These are phyloP conservation scores for Pharus latifolius DNA, from an alignment of 176 grass and related monocot species.

Conservation along the genomic window DNA sequence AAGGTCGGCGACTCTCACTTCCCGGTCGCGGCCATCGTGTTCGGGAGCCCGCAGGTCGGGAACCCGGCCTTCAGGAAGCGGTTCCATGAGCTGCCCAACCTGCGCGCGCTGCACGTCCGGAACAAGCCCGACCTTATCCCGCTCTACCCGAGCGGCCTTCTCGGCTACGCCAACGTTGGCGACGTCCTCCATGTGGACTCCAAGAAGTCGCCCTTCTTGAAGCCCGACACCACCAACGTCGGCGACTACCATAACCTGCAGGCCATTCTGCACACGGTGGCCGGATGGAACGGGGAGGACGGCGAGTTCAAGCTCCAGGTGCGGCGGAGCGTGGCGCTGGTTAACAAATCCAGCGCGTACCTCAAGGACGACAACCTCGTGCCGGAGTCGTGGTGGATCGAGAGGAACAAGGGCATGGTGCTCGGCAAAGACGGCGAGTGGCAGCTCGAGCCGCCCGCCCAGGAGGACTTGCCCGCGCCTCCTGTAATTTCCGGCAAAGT, in stretches of 20 bases:
- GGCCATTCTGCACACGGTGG: slow-evolving; percentile 73
- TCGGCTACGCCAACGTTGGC: slow-evolving; percentile 48
- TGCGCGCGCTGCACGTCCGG: slow-evolving; percentile 54
- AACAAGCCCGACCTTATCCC: slow-evolving; percentile 73
- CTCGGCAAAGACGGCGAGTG: slow-evolving; percentile 46
- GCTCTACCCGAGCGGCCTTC: slow-evolving; percentile 51
- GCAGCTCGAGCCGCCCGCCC: slow-evolving; percentile 25
- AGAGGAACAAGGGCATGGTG: slow-evolving; percentile 79
- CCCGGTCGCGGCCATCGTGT: slow-evolving; percentile 69
- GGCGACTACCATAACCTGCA: slow-evolving; percentile 94
- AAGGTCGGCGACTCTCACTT: slow-evolving; percentile 18
- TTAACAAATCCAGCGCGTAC: slow-evolving; percentile 78
- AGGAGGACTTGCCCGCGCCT: slow-evolving; percentile 53
- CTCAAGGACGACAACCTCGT: slow-evolving; percentile 69
- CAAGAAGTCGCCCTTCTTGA: slow-evolving; percentile 65
- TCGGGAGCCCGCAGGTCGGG: slow-evolving; percentile 78
- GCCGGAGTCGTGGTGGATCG: slow-evolving; percentile 89
- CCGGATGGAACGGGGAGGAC: slow-evolving; percentile 54
- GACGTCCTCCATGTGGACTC: slow-evolving; percentile 40
- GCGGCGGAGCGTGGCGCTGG: slow-evolving; percentile 61
- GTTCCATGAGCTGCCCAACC: slow-evolving; percentile 42
- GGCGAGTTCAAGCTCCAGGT: slow-evolving; percentile 67
- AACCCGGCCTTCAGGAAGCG: slow-evolving; percentile 70
- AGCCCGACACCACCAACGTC: slow-evolving; percentile 29
- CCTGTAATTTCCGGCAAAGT: slow-evolving; percentile 16